Evolutionary conservation across 495 filamentous ascomycete species (phyloP), one percentile per base, ranked within the genome.

Genomic region (Haplographium delicatum): DNA sequence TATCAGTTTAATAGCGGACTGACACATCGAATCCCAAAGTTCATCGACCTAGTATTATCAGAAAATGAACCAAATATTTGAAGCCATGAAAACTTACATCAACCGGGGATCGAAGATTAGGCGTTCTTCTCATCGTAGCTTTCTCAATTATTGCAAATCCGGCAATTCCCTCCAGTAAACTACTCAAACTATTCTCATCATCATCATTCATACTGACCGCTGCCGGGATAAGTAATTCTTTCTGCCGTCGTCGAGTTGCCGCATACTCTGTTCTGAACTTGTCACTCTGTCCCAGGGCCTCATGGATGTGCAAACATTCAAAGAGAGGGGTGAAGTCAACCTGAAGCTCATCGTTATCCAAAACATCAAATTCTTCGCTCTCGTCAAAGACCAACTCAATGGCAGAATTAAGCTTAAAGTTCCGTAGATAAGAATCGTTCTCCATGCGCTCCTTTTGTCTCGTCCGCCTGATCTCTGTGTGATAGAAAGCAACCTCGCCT

Each of bases 21-120:
- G 86, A 59, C 91, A 97, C 89, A 96, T 91, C 0, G 91, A 96
- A 62, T 96, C 91, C 93, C 93, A 99, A 5, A 99, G 75, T 63
- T 96, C 91, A 60, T 97, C 91, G 42, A 96, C 86, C 87, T 91
- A 52, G 26, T 23, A 48, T 25, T 25, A 48, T 74, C 35, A 73
- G 66, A 16, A 43, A 25, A 6, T 13, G 20, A 22, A 16, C 19
- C 5, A 2, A 25, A 7, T 26, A 26, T 18, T 28, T 18, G 10
- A n/a, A 24, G 16, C 31, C 13, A n/a, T n/a, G n/a, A n/a, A n/a
- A 26, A 66, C 79, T 63, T 67, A 94, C 91, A 74, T 97, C 93
- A 47, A 85, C 77, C 11, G 79, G 70, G n/a, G 89, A 88, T 43
- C 93, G 76, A 35, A 97, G 72, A 50, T 87, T 84, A 2, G 87